Percentiles rank a stretch among this genome's conserved stretches.
Conservation (phyloP, 441 rosid genomes). For the Cnidoscolus chayamansa region DNA sequence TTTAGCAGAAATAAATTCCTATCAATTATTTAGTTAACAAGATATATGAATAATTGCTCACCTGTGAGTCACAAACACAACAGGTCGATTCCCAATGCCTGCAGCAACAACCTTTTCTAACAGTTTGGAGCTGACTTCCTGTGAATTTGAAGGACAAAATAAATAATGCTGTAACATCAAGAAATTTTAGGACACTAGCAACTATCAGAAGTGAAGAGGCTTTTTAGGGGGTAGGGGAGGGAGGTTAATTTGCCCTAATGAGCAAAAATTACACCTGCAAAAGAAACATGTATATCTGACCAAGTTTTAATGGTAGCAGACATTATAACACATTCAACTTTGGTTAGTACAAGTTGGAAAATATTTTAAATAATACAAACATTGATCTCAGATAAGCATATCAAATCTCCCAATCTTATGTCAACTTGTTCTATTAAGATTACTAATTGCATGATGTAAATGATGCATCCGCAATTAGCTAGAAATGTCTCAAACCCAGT, state of each 20-base stretch:
- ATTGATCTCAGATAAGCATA: neutral
- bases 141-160: conserved; percentile 28
- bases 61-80: conserved; percentile 99
- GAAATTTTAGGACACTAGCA: conserved; percentile 4
- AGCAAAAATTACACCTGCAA: neutral
- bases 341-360: neutral
- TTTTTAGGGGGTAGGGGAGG: neutral
- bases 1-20: neutral
- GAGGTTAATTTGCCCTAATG: neutral
- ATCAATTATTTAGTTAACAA: neutral
- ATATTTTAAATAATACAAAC: neutral
- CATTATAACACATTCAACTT: neutral
- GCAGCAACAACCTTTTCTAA: conserved; percentile 80
- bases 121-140: conserved; percentile 91
- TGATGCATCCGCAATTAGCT: neutral
- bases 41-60: conserved; percentile 18
- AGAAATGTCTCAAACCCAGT: neutral
- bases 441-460: neutral
- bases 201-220: neutral
- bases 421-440: neutral
- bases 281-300: neutral
- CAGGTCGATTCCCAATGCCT: conserved; percentile 93
- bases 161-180: conserved; percentile 9
- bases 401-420: neutral
- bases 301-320: neutral